A percentile compares a stretch with the other conserved stretches of the same genome.
Evolutionary conservation across 371 early-diverging fungal species (phyloP).

Genomic region (Rhizopus stolonifer): DNA sequence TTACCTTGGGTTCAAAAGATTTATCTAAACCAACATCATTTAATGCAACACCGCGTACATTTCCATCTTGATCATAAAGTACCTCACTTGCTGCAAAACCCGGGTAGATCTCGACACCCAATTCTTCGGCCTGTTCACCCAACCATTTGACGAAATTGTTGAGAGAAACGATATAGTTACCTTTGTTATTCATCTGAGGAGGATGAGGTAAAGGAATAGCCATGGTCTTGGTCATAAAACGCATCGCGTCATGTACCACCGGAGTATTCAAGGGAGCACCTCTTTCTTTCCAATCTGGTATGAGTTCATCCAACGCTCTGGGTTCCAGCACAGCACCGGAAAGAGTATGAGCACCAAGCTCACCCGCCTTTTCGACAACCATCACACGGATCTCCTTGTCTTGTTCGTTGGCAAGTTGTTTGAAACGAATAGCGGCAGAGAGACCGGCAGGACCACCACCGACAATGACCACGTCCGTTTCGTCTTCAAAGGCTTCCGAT

Average conservation of each 20-base stretch:
- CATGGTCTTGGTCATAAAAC: conserved; percentile 74
- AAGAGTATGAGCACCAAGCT: conserved; percentile 95
- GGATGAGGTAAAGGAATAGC: conserved; percentile 95
- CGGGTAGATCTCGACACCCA: conserved; percentile 95
- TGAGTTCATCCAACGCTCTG: conserved; percentile 89
- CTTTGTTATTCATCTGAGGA: conserved; percentile 94
- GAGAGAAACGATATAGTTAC: conserved; percentile 96
- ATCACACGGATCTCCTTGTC: too few relatives aligned
- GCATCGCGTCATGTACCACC: conserved; percentile 85
- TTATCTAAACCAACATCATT: conserved; percentile 96
- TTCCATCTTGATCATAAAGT: conserved; percentile 86
- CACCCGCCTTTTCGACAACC: conserved; percentile 93
- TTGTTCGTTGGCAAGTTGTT: conserved; percentile 88
- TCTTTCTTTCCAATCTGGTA: conserved; percentile 97
- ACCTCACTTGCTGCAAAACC: conserved; percentile 94
- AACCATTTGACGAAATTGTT: conserved; percentile 94
- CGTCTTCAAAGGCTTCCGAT: conserved; percentile 71
- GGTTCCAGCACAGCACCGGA: conserved; percentile 96
- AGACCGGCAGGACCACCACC: conserved; percentile 97
- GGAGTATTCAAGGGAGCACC: conserved; percentile 92
- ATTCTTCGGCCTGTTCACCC: conserved; percentile 95
- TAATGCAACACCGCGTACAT: conserved; percentile 91
- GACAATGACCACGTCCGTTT: conserved; percentile 95
- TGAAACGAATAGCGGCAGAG: conserved; percentile 91
- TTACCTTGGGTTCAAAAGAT: conserved; percentile 84